phyloP scores from a whole-genome alignment of 2,329 filamentous ascomycete species.

The Aureobasidium pullulans region DNA sequence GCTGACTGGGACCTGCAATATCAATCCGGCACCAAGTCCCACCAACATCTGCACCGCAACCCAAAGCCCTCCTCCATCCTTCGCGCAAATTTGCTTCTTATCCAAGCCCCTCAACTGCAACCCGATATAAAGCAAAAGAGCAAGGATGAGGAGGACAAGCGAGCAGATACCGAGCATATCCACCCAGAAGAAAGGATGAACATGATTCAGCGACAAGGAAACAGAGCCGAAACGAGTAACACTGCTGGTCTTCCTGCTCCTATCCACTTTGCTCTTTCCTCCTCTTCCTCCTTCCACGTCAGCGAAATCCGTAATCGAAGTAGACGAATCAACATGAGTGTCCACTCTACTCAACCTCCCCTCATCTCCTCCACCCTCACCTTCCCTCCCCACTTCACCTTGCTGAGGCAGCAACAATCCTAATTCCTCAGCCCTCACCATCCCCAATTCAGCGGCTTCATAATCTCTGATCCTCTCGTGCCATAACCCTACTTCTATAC shows the following conservation, averaged over 20 bases:
- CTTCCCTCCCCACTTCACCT: neutral
- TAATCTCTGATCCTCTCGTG: neutral
- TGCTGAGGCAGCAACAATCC: neutral
- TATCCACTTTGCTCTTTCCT: neutral
- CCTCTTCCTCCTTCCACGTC: neutral
- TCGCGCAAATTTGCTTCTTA: neutral
- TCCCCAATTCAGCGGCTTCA: neutral
- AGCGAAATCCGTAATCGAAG: neutral
- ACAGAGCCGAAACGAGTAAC: neutral
- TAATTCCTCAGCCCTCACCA: neutral
- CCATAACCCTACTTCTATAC: slow-evolving; percentile 5
- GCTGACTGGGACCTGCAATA: neutral
- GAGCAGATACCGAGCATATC: neutral
- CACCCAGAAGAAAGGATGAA: slow-evolving; percentile 1
- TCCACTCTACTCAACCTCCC: slow-evolving; percentile 2
- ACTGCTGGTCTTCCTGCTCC: neutral
- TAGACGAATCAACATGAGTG: neutral
- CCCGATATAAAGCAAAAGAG: neutral
- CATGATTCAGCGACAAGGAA: neutral
- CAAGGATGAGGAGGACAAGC: neutral
- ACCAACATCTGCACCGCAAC: slow-evolving; percentile 7
- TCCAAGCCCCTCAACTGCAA: neutral
- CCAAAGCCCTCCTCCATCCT: neutral
- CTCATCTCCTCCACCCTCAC: neutral
- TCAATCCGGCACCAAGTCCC: neutral